Conservation (phyloP, 2,329 filamentous ascomycete species). For the Torrubiella hemipterigena region DNA sequence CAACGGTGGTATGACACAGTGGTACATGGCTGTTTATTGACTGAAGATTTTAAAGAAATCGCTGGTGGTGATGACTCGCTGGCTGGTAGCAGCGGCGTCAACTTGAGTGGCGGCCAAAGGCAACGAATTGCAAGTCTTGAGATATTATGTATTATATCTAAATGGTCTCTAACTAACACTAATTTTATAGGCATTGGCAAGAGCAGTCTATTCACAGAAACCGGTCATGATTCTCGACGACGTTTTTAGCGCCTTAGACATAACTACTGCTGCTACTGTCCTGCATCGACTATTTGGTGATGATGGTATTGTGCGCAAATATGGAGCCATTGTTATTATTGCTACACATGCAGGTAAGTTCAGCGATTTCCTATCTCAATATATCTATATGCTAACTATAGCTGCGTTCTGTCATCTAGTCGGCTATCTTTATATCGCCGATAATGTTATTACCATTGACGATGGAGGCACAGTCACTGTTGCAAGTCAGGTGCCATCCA, state of each 20-base stretch:
- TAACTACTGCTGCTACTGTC: neutral
- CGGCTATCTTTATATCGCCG: neutral
- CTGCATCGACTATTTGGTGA: neutral
- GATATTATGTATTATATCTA: neutral
- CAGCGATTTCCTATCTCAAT: neutral
- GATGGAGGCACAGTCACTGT: neutral
- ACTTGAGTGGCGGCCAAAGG: neutral
- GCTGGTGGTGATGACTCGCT: neutral
- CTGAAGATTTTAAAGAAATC: neutral
- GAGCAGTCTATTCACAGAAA: neutral
- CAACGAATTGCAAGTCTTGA: neutral
- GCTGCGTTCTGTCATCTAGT: neutral
- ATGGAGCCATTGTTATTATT: neutral
- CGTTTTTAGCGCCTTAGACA: neutral
- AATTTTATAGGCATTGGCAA: neutral
- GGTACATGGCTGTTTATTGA: constrained; percentile 7
- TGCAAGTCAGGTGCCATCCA: neutral
- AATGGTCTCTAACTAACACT: neutral
- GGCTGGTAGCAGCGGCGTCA: neutral
- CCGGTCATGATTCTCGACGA: neutral
- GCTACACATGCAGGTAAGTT: neutral
- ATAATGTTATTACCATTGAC: neutral
- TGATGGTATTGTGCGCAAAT: neutral
- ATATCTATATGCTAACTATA: neutral
- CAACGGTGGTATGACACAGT: constrained; percentile 9